Conservation (phyloP, 495 filamentous ascomycete genomes). For the Ascodesmis nigricans region DNA sequence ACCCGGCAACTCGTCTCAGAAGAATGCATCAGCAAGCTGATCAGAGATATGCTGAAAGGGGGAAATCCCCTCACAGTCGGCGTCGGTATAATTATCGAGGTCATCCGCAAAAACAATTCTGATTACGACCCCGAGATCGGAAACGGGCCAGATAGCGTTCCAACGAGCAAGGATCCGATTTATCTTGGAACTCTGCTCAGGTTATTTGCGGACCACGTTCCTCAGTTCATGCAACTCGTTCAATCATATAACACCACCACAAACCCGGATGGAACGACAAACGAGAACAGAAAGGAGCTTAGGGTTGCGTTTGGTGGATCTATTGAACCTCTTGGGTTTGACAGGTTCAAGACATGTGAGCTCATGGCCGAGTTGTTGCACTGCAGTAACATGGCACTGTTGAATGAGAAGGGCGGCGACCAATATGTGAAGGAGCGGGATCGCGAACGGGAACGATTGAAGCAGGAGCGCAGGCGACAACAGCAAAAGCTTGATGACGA, state of each 20-base stretch:
- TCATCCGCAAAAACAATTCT: constrained; percentile 98
- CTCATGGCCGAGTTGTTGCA: constrained; percentile 95
- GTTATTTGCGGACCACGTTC: constrained; percentile 75
- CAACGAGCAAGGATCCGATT: constrained; percentile 77
- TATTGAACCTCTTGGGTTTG: constrained; percentile 91
- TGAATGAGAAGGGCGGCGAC: constrained; percentile 86
- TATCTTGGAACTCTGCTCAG: constrained; percentile 87
- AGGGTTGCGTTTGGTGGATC: constrained; percentile 69
- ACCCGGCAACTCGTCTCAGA: constrained; percentile 90
- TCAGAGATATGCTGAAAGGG: constrained; percentile 75
- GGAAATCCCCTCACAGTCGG: constrained; percentile 91
- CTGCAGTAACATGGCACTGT: constrained; percentile 94
- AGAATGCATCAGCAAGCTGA: constrained; percentile 56
- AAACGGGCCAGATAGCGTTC: constrained; percentile 48
- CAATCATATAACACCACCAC: constrained; percentile 34
- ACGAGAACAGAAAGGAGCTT: constrained; percentile 40
- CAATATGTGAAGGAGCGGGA: constrained; percentile 64
- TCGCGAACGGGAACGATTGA: constrained; percentile 53
- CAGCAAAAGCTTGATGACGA: constrained; percentile 9
- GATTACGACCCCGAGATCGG: constrained; percentile 90
- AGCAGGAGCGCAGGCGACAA: constrained; percentile 36
- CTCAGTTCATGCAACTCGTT: constrained; percentile 83
- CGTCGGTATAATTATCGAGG: constrained; percentile 93
- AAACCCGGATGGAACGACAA: constrained; percentile 36
- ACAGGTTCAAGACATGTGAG: constrained; percentile 97